Evolutionary conservation across 2,329 filamentous ascomycete species (phyloP).

Genomic region (Penicillium expansum): DNA sequence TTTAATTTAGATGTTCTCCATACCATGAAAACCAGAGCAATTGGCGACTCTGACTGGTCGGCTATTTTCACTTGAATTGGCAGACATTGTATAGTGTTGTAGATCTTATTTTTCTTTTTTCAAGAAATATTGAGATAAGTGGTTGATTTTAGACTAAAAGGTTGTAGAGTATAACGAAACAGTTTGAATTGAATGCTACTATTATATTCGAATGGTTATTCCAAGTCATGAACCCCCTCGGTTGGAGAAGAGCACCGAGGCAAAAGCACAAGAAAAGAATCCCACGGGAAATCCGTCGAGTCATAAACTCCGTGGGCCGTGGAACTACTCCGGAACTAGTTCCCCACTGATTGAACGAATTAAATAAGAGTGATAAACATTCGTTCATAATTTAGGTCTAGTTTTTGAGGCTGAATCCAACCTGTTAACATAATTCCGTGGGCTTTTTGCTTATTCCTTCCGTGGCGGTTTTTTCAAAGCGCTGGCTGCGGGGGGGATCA

Average conservation of each 20-base stretch:
- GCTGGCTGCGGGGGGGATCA: not conserved
- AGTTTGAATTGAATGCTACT: not conserved
- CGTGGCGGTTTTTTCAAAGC: not conserved
- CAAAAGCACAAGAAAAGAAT: not conserved
- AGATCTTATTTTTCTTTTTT: not conserved
- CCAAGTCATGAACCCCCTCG: not conserved
- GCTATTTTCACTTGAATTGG: not conserved
- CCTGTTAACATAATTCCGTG: not conserved
- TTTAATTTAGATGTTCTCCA: not conserved
- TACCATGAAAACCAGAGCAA: constrained; percentile 35
- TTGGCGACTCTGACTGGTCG: constrained; percentile 33
- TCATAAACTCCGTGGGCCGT: not conserved
- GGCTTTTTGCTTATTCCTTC: not conserved
- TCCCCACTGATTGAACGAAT: not conserved
- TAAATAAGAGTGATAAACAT: not conserved
- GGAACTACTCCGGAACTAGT: not conserved
- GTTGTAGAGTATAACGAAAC: not conserved
- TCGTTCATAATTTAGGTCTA: not conserved
- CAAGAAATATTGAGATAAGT: not conserved
- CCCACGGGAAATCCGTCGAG: not conserved
- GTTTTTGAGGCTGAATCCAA: not conserved
- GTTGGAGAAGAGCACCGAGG: not conserved
- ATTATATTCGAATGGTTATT: not conserved
- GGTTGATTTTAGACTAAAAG: not conserved
- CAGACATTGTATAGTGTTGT: not conserved